Evolutionary conservation across 2,329 filamentous ascomycete species (phyloP).

Genomic region (Diplodia intermedia): DNA sequence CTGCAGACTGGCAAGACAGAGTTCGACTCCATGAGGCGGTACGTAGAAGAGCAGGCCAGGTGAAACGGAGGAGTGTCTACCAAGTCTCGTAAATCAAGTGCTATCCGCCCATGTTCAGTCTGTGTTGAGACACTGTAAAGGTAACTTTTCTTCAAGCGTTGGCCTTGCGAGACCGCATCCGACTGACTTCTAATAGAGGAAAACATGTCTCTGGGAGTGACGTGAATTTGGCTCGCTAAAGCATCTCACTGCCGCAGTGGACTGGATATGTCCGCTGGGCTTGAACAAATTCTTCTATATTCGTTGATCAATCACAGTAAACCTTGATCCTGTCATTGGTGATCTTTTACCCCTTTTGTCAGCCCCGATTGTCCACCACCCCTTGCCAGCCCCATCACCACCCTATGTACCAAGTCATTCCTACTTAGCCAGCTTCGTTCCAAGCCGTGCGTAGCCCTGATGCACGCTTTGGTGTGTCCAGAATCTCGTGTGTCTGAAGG

Average conservation of each 20-base stretch:
- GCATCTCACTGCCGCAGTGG: neutral
- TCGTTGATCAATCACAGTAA: neutral
- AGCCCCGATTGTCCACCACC: no score
- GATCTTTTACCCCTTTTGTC: no score
- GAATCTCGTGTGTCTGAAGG: no score
- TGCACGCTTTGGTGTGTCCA: no score
- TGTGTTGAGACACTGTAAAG: neutral
- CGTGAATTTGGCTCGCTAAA: neutral
- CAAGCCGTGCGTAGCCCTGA: no score
- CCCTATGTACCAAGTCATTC: no score
- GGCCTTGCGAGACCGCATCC: no score
- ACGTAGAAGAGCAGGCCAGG: constrained; percentile 46
- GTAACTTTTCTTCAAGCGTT: neutral
- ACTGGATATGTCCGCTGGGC: neutral
- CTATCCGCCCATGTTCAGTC: neutral
- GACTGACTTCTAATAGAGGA: neutral
- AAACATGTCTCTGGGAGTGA: neutral
- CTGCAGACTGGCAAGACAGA: constrained; percentile 57
- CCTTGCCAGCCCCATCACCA: no score
- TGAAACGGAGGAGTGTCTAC: neutral
- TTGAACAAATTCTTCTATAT: neutral
- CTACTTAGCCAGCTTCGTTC: no score
- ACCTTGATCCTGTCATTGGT: neutral
- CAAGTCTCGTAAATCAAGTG: neutral
- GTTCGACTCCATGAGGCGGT: constrained; percentile 57